These are phyloP conservation scores for Thermothelomyces thermophilus DNA, from an alignment of 2,329 filamentous ascomycete species.

Conservation along the genomic window DNA sequence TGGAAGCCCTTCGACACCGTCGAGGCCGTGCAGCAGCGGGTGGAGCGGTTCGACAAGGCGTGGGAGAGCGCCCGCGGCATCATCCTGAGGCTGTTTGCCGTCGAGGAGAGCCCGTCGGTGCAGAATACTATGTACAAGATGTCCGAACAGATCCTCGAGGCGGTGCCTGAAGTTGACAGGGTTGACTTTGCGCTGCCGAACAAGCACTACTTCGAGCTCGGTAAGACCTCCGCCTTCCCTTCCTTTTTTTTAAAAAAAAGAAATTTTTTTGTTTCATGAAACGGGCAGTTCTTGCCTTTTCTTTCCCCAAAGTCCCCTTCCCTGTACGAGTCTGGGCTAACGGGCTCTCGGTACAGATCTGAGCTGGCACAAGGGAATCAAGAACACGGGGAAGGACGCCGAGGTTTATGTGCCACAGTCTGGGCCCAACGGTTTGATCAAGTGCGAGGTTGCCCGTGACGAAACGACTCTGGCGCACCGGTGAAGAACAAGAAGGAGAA, in stretches of 20 bases:
- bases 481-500: neutral
- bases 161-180: slow-evolving; percentile 61
- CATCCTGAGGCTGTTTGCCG: slow-evolving; percentile 86
- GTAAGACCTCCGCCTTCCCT: too few relatives aligned
- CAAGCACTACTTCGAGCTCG: slow-evolving; percentile 98
- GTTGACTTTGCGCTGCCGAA: slow-evolving; percentile 87
- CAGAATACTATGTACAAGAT: slow-evolving; percentile 99
- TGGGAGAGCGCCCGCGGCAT: slow-evolving; percentile 73
- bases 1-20: slow-evolving; percentile 69
- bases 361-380: slow-evolving; percentile 90
- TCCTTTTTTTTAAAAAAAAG: too few relatives aligned
- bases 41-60: slow-evolving; percentile 67
- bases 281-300: slow-evolving; percentile 32
- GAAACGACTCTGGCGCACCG: neutral
- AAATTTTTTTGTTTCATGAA: too few relatives aligned
- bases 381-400: slow-evolving; percentile 93
- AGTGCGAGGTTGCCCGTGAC: slow-evolving; percentile 73
- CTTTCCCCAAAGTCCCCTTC: neutral
- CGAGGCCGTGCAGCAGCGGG: slow-evolving; percentile 57
- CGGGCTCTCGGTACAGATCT: slow-evolving; percentile 55
- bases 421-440: slow-evolving; percentile 89
- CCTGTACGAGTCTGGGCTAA: too few relatives aligned
- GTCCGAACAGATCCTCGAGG: slow-evolving; percentile 76
- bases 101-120: slow-evolving; percentile 85
- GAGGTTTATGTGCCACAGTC: slow-evolving; percentile 93